Base-by-base conservation (phyloP, 768 basidiomycete genomes). In the Auricularia auricula-judae region DNA sequence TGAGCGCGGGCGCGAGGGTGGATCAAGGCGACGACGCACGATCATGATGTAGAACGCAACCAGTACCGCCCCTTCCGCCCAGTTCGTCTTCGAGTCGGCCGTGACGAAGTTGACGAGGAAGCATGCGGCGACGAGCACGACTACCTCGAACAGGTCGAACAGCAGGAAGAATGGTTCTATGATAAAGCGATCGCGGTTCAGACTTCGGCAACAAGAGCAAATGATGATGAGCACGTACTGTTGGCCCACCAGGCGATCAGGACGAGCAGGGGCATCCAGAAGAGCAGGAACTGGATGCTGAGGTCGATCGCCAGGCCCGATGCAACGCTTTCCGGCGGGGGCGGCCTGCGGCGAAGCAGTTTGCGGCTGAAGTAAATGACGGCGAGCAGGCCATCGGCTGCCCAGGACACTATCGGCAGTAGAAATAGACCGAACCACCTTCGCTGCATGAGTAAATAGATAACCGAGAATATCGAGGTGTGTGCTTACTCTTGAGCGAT, bases 21-120 rank as follows among this genome's bases (percentile, higher is more conserved):
- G 56, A 4, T 5, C 23, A 59, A 29, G 18, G 60, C 10, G 34
- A 42, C 21, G 12, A 73, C 80, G 65, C 53, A 81, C 87, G 64
- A 86, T 85, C 81, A 89, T 86, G 61, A 79, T 59, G 70, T 89
- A 89, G 72, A 88, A 87, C 34, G 82, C 70, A 34, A 89, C 76
- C 80, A 90, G 81, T 21, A 84, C 80, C 54, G 79, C 77, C 16
- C 89, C 87, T 74, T 89, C 88, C 18, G 56, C 83, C 87, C 88
- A 90, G 69, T 90, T 90, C 3, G 89, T 89, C 73, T 90, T 89
- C 14, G 83, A 76, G 70, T 90, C 88, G 0, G 86, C 86, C 12
- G 88, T 89, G 62, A 90, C 85, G 70, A 87, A 89, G 73, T 91
- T 91, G 62, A 90, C 88, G 60, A 90, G 74, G 76, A 90, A 89